phyloP scores from a whole-genome alignment of 2,329 filamentous ascomycete species.

The Fusarium sp. region DNA sequence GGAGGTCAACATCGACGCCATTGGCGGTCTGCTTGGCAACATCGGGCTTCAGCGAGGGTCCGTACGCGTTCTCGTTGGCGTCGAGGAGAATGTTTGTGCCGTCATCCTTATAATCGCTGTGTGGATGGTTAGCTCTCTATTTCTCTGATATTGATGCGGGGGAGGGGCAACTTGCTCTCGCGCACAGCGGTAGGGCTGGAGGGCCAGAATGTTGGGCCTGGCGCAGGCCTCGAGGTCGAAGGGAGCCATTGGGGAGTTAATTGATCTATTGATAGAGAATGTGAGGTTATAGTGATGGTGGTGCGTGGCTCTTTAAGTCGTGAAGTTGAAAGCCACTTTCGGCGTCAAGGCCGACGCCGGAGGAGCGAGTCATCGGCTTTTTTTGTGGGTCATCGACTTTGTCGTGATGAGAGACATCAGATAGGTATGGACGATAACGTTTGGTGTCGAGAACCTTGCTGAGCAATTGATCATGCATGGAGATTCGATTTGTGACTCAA shows the following conservation, averaged over 20 bases:
- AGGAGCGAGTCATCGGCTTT: slow-evolving; percentile 46
- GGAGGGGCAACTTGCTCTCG: slow-evolving; percentile 74
- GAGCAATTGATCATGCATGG: not conserved
- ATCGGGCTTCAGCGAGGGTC: slow-evolving; percentile 77
- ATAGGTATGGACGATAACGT: not conserved
- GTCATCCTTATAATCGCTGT: slow-evolving; percentile 98
- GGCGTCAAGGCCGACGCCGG: slow-evolving; percentile 44
- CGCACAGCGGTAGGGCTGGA: slow-evolving; percentile 86
- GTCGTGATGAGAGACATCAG: not conserved
- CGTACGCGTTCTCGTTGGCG: slow-evolving; percentile 97
- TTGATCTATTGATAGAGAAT: not conserved
- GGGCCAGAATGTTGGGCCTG: slow-evolving; percentile 80
- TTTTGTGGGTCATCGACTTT: slow-evolving; percentile 38
- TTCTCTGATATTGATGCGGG: slow-evolving; percentile 22
- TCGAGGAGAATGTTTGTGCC: slow-evolving; percentile 96
- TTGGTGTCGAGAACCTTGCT: slow-evolving; percentile 11
- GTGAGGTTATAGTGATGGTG: not conserved
- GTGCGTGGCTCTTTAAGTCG: slow-evolving; percentile 27
- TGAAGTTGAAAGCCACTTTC: slow-evolving; percentile 24
- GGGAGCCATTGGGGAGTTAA: slow-evolving; percentile 64
- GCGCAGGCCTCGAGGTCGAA: slow-evolving; percentile 84
- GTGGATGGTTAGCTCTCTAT: slow-evolving; percentile 39
- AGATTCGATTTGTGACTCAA: not conserved
- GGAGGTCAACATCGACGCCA: slow-evolving; percentile 74
- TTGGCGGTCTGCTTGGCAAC: slow-evolving; percentile 55